Evolutionary conservation across 2,329 filamentous ascomycete species (phyloP), one percentile per base, ranked within the genome.

Genomic region (Aspergillus awamori): DNA sequence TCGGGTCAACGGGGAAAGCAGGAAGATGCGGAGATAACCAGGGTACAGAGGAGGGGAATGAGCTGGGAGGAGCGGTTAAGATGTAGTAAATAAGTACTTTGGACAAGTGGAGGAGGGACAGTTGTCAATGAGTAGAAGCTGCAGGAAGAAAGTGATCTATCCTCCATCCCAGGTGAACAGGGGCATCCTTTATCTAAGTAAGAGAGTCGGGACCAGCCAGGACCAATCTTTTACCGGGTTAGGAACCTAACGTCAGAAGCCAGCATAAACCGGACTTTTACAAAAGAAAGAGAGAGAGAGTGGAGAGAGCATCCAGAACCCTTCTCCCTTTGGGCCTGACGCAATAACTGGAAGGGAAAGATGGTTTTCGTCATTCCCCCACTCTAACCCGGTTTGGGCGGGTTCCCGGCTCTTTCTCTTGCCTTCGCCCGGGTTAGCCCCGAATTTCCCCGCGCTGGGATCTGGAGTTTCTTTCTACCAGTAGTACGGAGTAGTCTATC

Each of bases 1-100:
- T 73, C 71, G 71, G 70, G 70, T 70, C 64, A 67, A 59, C 71
- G 71, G 71, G 63, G 69, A 68, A 68, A 65, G 51, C 59, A 67
- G 65, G 61, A 66, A 58, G 59, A 49, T 61, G 33, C 39, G 43
- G 58, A 59, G 53, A 26, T 41, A 13, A 24, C 39, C 33, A 43
- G 45, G 30, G 22, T 36, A 17, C 36, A 24, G 51, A 20, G 33
- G 20, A 54, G 48, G 49, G 52, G 47, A 28, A 36, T 36, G 33
- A 30, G 39, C 17, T 36, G 28, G 47, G 26, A 33, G 11, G 11
- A 28, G 41, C 30, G 8, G 30, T 56, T 60, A 55, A 55, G 51
- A 56, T 56, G 41, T 30, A 15, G 30, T 56, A 55, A 55, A 55
- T 55, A 56, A 47, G 41, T 30, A 45, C 38, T 39, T 33, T 33